A percentile compares a stretch with the other conserved stretches of the same genome.
Conservation (phyloP, 371 early-diverging fungal genomes). For the Mucor velutinosus region DNA sequence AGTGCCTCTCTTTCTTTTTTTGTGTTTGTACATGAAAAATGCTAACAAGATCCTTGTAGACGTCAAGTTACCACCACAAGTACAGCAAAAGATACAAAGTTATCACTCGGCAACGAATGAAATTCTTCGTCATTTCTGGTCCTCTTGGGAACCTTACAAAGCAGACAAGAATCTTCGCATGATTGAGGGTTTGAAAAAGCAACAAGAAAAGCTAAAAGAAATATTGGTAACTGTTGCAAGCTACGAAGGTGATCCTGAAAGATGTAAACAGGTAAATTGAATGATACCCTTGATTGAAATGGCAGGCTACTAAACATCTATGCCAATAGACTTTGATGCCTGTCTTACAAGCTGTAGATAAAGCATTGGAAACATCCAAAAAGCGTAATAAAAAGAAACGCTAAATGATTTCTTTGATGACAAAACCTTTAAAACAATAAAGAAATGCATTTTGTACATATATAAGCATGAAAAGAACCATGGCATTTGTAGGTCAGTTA, state of each 20-base stretch:
- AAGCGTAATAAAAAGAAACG: slow-evolving; percentile 52
- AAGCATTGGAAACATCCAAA: slow-evolving; percentile 57
- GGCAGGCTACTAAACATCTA: background rate
- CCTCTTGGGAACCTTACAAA: slow-evolving; percentile 55
- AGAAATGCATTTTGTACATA: background rate
- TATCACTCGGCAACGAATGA: slow-evolving; percentile 66
- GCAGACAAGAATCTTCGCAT: slow-evolving; percentile 57
- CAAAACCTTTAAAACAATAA: background rate
- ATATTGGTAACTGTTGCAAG: slow-evolving; percentile 36
- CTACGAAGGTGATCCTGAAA: slow-evolving; percentile 35
- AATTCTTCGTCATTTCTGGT: slow-evolving; percentile 69
- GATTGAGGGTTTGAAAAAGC: slow-evolving; percentile 55
- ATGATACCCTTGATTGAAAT: background rate
- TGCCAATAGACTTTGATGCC: slow-evolving; percentile 50
- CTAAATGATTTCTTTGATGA: background rate
- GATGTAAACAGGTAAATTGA: slow-evolving; percentile 38
- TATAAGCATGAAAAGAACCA: background rate
- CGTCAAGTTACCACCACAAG: slow-evolving; percentile 41
- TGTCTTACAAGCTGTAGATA: slow-evolving; percentile 46
- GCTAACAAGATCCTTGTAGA: slow-evolving; percentile 12
- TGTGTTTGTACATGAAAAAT: background rate
- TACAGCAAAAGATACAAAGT: slow-evolving; percentile 52
- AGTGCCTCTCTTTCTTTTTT: background rate
- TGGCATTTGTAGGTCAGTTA: too few species aligned
- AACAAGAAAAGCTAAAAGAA: slow-evolving; percentile 51